Evolutionary conservation across 495 filamentous ascomycete species (phyloP).

Genomic region (Immersiella caudata): DNA sequence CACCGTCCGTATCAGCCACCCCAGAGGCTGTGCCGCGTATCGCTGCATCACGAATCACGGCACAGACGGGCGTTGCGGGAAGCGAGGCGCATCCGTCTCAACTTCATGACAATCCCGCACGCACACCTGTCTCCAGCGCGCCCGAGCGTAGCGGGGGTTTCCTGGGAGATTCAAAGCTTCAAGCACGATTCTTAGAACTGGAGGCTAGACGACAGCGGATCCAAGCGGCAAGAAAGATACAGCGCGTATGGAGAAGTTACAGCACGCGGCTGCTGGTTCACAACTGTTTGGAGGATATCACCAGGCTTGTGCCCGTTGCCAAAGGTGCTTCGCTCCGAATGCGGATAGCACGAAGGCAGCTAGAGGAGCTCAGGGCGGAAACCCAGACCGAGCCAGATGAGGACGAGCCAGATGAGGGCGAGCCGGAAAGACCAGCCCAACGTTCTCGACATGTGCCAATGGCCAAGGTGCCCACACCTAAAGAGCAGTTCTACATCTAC

Average conservation of each 20-base stretch:
- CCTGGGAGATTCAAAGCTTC: too few relatives aligned
- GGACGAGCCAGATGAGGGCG: not conserved
- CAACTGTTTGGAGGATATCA: not conserved
- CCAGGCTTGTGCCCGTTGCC: not conserved
- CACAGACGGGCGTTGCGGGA: not conserved
- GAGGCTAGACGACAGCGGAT: not conserved
- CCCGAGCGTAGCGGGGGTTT: too few relatives aligned
- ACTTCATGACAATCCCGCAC: not conserved
- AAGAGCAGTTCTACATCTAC: conserved; percentile 33
- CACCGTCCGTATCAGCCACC: not conserved
- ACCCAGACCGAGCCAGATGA: not conserved
- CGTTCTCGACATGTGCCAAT: not conserved
- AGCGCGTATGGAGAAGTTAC: not conserved
- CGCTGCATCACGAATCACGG: not conserved
- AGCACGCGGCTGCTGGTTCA: not conserved
- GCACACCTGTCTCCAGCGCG: too few relatives aligned
- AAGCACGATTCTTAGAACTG: not conserved
- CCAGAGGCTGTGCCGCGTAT: not conserved
- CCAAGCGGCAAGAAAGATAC: not conserved
- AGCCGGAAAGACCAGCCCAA: not conserved
- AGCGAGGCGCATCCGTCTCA: not conserved
- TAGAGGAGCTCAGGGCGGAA: not conserved
- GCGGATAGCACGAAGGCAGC: too few relatives aligned
- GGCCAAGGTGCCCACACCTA: not conserved
- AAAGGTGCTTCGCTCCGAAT: not conserved